phyloP scores from a whole-genome alignment of 345 rosid genomes.

The Camelina neglecta region DNA sequence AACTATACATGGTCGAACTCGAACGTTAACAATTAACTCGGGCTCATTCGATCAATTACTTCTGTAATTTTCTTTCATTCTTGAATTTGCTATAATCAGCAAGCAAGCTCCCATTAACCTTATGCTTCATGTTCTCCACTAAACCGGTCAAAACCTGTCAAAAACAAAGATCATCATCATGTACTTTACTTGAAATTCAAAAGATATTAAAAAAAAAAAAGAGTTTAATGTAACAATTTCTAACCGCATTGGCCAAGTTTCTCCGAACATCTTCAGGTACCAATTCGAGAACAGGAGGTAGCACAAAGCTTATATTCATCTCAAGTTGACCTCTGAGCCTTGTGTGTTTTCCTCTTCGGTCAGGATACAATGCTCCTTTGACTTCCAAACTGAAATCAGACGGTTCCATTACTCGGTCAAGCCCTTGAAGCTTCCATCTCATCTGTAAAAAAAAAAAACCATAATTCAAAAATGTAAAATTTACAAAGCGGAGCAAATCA shows the following conservation, averaged over 20 bases:
- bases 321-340: conserved; percentile 80
- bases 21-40: conserved; percentile 9
- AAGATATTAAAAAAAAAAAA: neutral
- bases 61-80: conserved; percentile 43
- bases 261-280: conserved; percentile 71
- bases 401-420: conserved; percentile 59
- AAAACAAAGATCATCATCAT: neutral
- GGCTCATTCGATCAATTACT: conserved; percentile 8
- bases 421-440: conserved; percentile 89
- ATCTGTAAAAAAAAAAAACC: conserved; percentile 43
- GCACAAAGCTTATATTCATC: conserved; percentile 73
- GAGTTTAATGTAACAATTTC: conserved; percentile 12
- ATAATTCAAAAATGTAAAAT: neutral
- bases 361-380: conserved; percentile 71
- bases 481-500: no score
- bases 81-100: conserved; percentile 79
- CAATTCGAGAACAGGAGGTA: conserved; percentile 74
- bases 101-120: conserved; percentile 78
- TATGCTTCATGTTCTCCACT: conserved; percentile 81
- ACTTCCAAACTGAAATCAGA: conserved; percentile 70
- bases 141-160: conserved; percentile 64
- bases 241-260: conserved; percentile 66
- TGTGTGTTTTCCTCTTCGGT: conserved; percentile 51
- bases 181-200: neutral
- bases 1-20: conserved; percentile 27